Conservation (phyloP, 2,329 filamentous ascomycete species). For the Fusarium brachygibbosum region DNA sequence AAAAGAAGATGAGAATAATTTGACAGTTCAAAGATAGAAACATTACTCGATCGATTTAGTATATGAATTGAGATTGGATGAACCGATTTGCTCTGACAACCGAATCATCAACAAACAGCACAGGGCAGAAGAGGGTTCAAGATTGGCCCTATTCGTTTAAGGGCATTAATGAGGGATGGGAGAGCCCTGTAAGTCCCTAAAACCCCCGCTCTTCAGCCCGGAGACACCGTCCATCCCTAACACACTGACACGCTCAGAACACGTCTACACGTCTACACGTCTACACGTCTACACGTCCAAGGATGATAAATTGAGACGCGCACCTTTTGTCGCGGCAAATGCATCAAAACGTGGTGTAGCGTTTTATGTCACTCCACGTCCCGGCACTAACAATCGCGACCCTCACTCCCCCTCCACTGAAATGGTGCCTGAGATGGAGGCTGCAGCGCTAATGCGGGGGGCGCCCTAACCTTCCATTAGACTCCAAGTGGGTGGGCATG, state of each 20-base stretch:
- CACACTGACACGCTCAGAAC: neutral
- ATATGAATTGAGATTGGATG: constrained; percentile 1
- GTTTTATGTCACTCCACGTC: constrained; percentile 12
- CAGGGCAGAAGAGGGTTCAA: constrained; percentile 31
- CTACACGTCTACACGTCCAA: constrained; percentile 7
- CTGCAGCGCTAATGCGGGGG: constrained; percentile 44
- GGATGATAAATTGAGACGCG: constrained; percentile 20
- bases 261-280: constrained; percentile 4
- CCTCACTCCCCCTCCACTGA: constrained; percentile 5
- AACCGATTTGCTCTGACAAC: constrained; percentile 25
- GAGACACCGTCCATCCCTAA: constrained; percentile 11
- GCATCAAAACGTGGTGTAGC: neutral
- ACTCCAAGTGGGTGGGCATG: neutral
- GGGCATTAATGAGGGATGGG: constrained; percentile 2
- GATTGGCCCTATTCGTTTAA: neutral
- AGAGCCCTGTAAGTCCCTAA: neutral
- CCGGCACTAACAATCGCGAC: constrained; percentile 41
- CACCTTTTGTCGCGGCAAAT: neutral
- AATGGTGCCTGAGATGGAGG: constrained; percentile 13
- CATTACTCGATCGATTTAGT: constrained; percentile 7
- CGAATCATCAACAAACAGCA: constrained; percentile 33
- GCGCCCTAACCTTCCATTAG: constrained; percentile 1
- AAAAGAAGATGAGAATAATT: constrained; percentile 7
- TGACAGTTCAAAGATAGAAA: neutral
- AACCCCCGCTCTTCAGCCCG: constrained; percentile 32